These are phyloP conservation scores for Vaccinium myrtillus DNA, from an alignment of 148 eudicot genomes.

Conservation along the genomic window DNA sequence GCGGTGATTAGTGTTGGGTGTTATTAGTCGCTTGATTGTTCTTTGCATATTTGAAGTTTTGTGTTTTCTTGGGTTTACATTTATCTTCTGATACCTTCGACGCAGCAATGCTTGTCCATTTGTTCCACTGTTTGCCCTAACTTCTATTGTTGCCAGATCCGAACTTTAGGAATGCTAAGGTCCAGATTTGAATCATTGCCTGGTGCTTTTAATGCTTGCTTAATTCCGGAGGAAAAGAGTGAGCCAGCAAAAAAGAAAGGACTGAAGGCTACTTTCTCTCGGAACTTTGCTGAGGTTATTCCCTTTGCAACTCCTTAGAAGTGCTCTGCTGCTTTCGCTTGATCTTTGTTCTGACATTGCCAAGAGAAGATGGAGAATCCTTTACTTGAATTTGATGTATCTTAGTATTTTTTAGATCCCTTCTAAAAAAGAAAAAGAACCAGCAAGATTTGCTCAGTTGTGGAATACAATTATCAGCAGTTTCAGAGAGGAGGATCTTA, in stretches of 20 bases:
- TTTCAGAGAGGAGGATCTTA: constrained; percentile 96
- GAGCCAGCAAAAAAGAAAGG: constrained; percentile 87
- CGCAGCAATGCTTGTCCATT: background rate
- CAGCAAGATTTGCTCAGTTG: constrained; percentile 96
- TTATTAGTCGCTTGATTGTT: background rate
- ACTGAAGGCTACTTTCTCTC: constrained; percentile 80
- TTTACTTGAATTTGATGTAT: background rate
- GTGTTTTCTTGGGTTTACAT: background rate
- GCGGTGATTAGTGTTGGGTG: background rate
- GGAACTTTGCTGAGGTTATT: constrained; percentile 58
- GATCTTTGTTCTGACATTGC: constrained; percentile 3
- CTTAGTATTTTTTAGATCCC: constrained; percentile 44
- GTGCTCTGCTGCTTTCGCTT: constrained; percentile 1
- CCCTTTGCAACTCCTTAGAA: background rate
- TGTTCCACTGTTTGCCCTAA: background rate
- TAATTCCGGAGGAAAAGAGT: constrained; percentile 74
- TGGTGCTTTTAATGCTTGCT: constrained; percentile 84
- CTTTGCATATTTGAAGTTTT: background rate
- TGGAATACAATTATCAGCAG: constrained; percentile 97
- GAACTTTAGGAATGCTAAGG: constrained; percentile 93
- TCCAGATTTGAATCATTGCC: constrained; percentile 90
- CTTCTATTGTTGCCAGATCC: constrained; percentile 52
- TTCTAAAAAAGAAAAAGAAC: constrained; percentile 74
- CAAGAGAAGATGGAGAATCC: background rate
- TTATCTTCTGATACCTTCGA: background rate